Percentiles rank a stretch among this genome's conserved stretches.
Conservation (phyloP, 371 early-diverging fungal genomes). For the Choanephora cucurbitarum region DNA sequence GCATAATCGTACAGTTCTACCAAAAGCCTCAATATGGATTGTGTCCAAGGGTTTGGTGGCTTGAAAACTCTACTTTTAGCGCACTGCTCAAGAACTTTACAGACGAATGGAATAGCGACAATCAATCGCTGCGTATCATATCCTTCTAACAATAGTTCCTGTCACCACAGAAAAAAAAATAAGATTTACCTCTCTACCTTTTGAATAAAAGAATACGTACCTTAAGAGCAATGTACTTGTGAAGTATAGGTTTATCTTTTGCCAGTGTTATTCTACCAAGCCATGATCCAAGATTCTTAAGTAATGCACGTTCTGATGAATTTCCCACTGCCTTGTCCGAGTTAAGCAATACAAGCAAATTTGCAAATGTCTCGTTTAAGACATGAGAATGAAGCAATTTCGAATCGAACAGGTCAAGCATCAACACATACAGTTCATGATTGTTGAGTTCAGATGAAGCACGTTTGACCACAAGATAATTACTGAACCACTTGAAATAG, state of each 20-base stretch:
- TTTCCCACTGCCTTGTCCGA: constrained; percentile 89
- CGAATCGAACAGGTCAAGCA: constrained; percentile 72
- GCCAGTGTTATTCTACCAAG: constrained; percentile 92
- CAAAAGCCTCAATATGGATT: constrained; percentile 89
- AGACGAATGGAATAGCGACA: constrained; percentile 96
- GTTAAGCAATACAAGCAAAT: constrained; percentile 83
- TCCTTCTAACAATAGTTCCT: constrained; percentile 90
- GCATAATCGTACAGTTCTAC: constrained; percentile 92
- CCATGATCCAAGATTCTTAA: constrained; percentile 97
- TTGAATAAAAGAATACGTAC: constrained; percentile 37
- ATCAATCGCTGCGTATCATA: constrained; percentile 83
- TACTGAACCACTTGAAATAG: constrained; percentile 86
- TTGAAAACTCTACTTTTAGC: constrained; percentile 81
- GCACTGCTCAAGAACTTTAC: constrained; percentile 93
- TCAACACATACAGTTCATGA: constrained; percentile 80
- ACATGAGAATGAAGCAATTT: constrained; percentile 65
- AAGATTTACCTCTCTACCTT: too few species aligned
- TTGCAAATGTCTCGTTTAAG: constrained; percentile 83
- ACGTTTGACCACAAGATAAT: constrained; percentile 90
- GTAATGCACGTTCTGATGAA: constrained; percentile 79
- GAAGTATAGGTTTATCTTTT: constrained; percentile 88
- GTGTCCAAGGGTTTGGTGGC: constrained; percentile 97
- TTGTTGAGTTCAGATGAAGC: constrained; percentile 92
- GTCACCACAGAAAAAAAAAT: neutral
- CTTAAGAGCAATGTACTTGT: constrained; percentile 91